A percentile compares a stretch with the other conserved stretches of the same genome.
phyloP scores from a whole-genome alignment of 1,284 basidiomycete species.

The Pterula multifida region DNA sequence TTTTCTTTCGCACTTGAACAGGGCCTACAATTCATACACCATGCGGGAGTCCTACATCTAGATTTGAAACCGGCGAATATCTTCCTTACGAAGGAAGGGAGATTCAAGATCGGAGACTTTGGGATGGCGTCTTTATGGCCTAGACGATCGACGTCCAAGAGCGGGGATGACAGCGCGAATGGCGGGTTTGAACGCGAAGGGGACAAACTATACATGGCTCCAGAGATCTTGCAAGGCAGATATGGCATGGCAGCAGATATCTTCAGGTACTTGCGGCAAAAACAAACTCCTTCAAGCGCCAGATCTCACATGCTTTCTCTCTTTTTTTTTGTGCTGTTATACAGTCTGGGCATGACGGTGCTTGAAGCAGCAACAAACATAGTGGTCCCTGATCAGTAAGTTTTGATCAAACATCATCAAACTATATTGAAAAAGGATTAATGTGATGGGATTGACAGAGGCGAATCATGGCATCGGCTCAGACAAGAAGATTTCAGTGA shows the following conservation, averaged over 20 bases:
- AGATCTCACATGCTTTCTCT: neutral
- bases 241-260: slow-evolving; percentile 95
- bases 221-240: slow-evolving; percentile 85
- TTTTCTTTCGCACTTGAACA: slow-evolving; percentile 20
- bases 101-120: slow-evolving; percentile 97
- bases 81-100: slow-evolving; percentile 81
- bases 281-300: too few relatives aligned
- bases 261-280: slow-evolving; percentile 56
- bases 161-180: slow-evolving; percentile 15
- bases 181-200: slow-evolving; percentile 87
- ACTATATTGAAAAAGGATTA: neutral
- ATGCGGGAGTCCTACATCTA: slow-evolving; percentile 83
- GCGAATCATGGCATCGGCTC: slow-evolving; percentile 89
- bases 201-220: slow-evolving; percentile 96
- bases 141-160: slow-evolving; percentile 28
- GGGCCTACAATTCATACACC: slow-evolving; percentile 88
- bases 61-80: slow-evolving; percentile 98
- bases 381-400: slow-evolving; percentile 92
- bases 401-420: slow-evolving; percentile 14
- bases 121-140: slow-evolving; percentile 92
- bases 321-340: neutral
- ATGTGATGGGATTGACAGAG: slow-evolving; percentile 31
- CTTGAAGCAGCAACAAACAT: slow-evolving; percentile 95
- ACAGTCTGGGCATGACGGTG: slow-evolving; percentile 87
- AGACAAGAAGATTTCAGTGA: slow-evolving; percentile 89